Base-by-base conservation (phyloP, 345 rosid genomes). In the Populus alba region DNA sequence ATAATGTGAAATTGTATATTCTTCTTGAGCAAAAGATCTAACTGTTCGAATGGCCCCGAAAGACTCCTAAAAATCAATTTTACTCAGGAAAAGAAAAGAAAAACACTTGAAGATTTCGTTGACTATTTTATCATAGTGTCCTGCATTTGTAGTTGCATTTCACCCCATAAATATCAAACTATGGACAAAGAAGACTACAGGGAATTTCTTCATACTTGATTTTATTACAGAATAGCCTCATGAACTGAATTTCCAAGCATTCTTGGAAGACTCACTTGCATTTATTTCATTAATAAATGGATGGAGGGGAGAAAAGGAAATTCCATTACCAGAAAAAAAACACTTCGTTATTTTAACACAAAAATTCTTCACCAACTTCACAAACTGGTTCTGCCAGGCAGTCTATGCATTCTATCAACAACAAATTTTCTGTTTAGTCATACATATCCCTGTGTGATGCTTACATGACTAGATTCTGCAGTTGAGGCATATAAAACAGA, bases 21-120 rank as follows among this genome's bases (percentile, higher is more conserved):
- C 57, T 88, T 95, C 98, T 85, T 93, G 94, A 20, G 99, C 98
- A 81, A 95, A 93, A 78, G 98, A 91, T 85, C 99, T 89, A 67
- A 95, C 98, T 0, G 99, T 95, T 76, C 97, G 91, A 81, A 93
- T 85, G 68, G 99, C 98, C 23, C 99, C 99, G 87, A 95, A 93
- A 78, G 97, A 90, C 87, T 95, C 99, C 98, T 93, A 77, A 37
- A 85, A n/a, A 83, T 75, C 49, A 77, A 73, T 65, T 57, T 71
- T 70, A 33, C 25, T 39, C 59, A 63, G 66, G 51, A 73, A 72
- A 43, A 69, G 16, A 69, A 25, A 10, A 23, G 23, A n/a, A 7
- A 62, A 62, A 9, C 8, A 62, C 27, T 20, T 5, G 13, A 20
- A 27, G 27, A 27, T 27, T 0, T 27, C 27, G 27, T 27, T 27